Evolutionary conservation across 768 basidiomycete genomes (phyloP).

Genomic region (Coprinopsis cinerea): DNA sequence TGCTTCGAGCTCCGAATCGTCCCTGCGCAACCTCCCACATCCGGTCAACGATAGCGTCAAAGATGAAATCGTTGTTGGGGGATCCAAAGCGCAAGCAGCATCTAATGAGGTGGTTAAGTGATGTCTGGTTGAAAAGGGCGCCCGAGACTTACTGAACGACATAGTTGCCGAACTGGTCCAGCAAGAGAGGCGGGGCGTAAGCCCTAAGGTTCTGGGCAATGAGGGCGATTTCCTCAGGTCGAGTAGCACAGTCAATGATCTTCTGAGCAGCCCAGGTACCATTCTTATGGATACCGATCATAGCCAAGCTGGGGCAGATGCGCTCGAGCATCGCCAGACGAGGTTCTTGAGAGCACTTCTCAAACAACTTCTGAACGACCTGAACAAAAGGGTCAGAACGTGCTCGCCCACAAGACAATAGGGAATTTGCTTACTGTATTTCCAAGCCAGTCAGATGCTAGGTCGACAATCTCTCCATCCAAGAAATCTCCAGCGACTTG

Average conservation of each 20-base stretch:
- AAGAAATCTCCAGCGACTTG: slow-evolving; percentile 85
- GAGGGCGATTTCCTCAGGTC: slow-evolving; percentile 78
- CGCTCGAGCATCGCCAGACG: slow-evolving; percentile 91
- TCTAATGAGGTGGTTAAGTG: slow-evolving; percentile 29
- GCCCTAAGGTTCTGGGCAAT: slow-evolving; percentile 85
- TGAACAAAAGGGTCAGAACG: slow-evolving; percentile 21
- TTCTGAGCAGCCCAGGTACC: slow-evolving; percentile 99
- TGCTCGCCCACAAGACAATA: not conserved
- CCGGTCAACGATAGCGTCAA: slow-evolving; percentile 95
- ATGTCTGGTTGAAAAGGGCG: not conserved
- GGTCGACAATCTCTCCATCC: slow-evolving; percentile 90
- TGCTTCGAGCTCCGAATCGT: slow-evolving; percentile 94
- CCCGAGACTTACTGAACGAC: slow-evolving; percentile 71
- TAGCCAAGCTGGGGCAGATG: slow-evolving; percentile 87
- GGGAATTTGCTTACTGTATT: slow-evolving; percentile 73
- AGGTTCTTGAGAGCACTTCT: slow-evolving; percentile 72
- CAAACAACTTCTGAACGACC: slow-evolving; percentile 97
- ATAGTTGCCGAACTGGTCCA: slow-evolving; percentile 93
- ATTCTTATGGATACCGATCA: slow-evolving; percentile 99
- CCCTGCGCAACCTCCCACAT: slow-evolving; percentile 99
- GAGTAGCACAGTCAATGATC: slow-evolving; percentile 92
- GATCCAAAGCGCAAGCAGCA: slow-evolving; percentile 88
- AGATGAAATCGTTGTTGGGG: slow-evolving; percentile 91
- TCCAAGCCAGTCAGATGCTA: slow-evolving; percentile 97
- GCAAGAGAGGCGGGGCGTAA: slow-evolving; percentile 87